Base-by-base conservation (phyloP, 2,329 filamentous ascomycete species). In the Dactylellina parvicollis region DNA sequence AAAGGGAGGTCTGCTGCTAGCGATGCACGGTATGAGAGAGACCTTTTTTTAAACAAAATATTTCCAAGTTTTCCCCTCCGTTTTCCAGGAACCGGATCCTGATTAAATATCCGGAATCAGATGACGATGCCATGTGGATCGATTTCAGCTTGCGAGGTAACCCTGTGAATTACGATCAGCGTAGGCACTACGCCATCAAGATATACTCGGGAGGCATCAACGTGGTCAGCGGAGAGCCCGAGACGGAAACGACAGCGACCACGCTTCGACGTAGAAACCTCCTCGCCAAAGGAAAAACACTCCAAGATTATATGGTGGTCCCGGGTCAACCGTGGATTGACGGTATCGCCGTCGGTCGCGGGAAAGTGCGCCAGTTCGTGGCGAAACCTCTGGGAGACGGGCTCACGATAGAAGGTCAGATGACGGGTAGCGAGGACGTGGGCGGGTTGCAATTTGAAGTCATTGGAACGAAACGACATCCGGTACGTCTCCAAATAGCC, bases 251-350 rank as follows among this genome's bases (percentile, higher is more conserved):
- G 1, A 61, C 56, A 4, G 56, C 56, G 4, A 50, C 9, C 9
- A 50, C 40, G 14, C 40, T 47, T 12, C 26, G 56, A 18, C 40
- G 56, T 1, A 32, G 56, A 47, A 47, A 61, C 16, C 22, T 32
- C 7, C 56, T 61, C 2, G 40, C 24, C 1, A 61, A 50, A 34
- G 40, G 56, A 9, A 16, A 47, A 28, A 34, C 40, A 26, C 12
- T 47, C 3, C 56, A 61, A 18, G 56, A 61, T 34, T 61, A 60
- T 16, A 32, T 60, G 8, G 55, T 60, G 8, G 38, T 60, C 5
- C 55, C 55, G 2, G 55, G 42, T 16, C 55, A 60, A 26, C 55
- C 22, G 18, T 49, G 56, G 56, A 36, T 61, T 22, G 40, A 61
- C 16, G 56, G 56, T 2, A 50, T 47, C 22, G 40, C 40, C 5